phyloP scores from a whole-genome alignment of 1,139 yeast genomes.

The Lodderomyces theae region DNA sequence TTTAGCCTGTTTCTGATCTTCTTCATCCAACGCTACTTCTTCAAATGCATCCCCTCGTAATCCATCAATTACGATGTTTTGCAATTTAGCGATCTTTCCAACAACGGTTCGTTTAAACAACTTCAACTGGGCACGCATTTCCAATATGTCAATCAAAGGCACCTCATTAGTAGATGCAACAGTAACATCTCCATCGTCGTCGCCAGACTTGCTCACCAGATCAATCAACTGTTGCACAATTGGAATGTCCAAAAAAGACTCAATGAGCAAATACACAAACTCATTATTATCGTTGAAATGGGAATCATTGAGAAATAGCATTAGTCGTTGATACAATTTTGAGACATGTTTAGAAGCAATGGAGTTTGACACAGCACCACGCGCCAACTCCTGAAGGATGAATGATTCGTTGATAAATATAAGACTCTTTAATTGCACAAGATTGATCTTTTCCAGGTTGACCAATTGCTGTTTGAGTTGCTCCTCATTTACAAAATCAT shows the following conservation, averaged over 20 bases:
- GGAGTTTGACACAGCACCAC: slow-evolving; percentile 24
- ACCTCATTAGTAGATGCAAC: slow-evolving; percentile 9
- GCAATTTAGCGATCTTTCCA: slow-evolving; percentile 31
- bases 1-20: slow-evolving; percentile 6
- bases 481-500: slow-evolving; percentile 9
- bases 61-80: slow-evolving; percentile 33
- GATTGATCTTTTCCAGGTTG: slow-evolving; percentile 19
- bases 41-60: slow-evolving; percentile 22
- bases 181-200: slow-evolving; percentile 5
- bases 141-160: slow-evolving; percentile 33
- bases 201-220: not conserved
- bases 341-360: slow-evolving; percentile 33
- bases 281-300: slow-evolving; percentile 19
- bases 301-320: slow-evolving; percentile 31
- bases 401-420: slow-evolving; percentile 29
- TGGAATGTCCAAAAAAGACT: slow-evolving; percentile 29
- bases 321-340: slow-evolving; percentile 31
- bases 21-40: slow-evolving; percentile 20
- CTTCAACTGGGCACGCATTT: slow-evolving; percentile 46
- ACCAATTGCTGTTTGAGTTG: slow-evolving; percentile 14
- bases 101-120: slow-evolving; percentile 45
- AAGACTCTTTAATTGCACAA: slow-evolving; percentile 26
- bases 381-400: slow-evolving; percentile 28
- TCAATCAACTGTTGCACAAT: slow-evolving; percentile 22
- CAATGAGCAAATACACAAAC: slow-evolving; percentile 31